Percentiles rank a stretch among this genome's conserved stretches.
phyloP scores from a whole-genome alignment of 306 rosid genomes.

The Ochetophila trinervis region DNA sequence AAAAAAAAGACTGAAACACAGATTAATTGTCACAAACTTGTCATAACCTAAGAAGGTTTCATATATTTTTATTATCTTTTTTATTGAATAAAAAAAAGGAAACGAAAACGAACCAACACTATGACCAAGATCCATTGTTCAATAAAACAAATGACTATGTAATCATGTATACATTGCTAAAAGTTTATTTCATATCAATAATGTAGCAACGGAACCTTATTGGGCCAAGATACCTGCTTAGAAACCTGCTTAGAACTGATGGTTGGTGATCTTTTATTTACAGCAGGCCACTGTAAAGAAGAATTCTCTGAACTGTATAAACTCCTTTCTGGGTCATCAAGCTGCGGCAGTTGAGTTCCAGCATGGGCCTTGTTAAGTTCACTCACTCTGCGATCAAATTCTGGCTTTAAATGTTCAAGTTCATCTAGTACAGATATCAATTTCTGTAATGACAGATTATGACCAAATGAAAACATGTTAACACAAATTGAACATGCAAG shows the following conservation, averaged over 20 bases:
- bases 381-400: constrained; percentile 41
- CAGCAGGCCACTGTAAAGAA: constrained; percentile 52
- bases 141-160: background rate
- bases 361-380: constrained; percentile 48
- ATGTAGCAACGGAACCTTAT: background rate
- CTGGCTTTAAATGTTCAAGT: constrained; percentile 77
- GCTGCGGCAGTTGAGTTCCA: constrained; percentile 37
- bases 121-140: background rate
- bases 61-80: too few relatives aligned
- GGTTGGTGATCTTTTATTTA: constrained; percentile 34
- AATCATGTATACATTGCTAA: background rate
- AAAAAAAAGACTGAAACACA: constrained; percentile 3
- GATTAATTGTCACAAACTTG: constrained; percentile 14
- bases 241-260: constrained; percentile 53
- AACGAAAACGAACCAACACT: background rate
- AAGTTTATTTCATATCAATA: constrained; percentile 3
- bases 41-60: background rate
- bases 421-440: constrained; percentile 58
- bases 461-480: constrained; percentile 20
- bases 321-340: constrained; percentile 33
- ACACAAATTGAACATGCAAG: background rate
- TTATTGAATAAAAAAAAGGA: background rate
- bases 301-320: constrained; percentile 37
- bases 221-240: constrained; percentile 47
- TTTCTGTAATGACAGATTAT: constrained; percentile 44